A percentile compares a stretch with the other conserved stretches of the same genome.
Conservation (phyloP, 306 rosid genomes). For the Gillenia trifoliata region DNA sequence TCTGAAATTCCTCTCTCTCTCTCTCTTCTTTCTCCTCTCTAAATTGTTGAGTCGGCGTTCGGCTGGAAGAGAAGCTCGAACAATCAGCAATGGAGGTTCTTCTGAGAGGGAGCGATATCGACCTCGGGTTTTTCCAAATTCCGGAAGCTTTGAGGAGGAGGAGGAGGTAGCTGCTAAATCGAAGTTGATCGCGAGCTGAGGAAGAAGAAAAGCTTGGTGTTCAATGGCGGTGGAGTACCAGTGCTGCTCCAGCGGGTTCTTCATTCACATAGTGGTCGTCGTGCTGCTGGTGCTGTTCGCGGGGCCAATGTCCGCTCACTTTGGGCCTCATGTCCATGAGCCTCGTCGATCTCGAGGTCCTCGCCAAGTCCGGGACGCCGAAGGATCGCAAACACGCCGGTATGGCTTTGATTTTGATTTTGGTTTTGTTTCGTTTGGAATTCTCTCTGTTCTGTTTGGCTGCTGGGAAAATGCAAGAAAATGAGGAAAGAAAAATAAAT, state of each 20-base stretch:
- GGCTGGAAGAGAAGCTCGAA: neutral
- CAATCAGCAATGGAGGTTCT: neutral
- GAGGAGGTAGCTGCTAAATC: neutral
- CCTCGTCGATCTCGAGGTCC: slow-evolving; percentile 95
- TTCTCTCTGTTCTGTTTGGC: neutral
- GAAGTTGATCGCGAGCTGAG: slow-evolving; percentile 11
- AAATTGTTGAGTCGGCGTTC: neutral
- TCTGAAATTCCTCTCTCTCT: neutral
- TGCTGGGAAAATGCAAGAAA: slow-evolving; percentile 3
- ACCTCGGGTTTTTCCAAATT: neutral
- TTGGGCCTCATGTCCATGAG: slow-evolving; percentile 97
- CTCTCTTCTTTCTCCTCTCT: neutral
- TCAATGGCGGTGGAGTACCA: slow-evolving; percentile 58
- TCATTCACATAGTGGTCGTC: slow-evolving; percentile 43
- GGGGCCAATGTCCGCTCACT: slow-evolving; percentile 94
- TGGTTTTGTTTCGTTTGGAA: neutral
- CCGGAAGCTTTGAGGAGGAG: neutral
- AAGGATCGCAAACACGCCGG: slow-evolving; percentile 69
- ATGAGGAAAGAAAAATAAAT: neutral
- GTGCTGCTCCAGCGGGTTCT: slow-evolving; percentile 59
- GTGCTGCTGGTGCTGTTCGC: slow-evolving; percentile 65
- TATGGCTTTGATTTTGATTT: slow-evolving; percentile 10
- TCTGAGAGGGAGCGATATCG: neutral
- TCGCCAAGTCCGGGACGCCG: slow-evolving; percentile 84
- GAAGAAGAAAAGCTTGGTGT: neutral